These are phyloP conservation scores for Chamaecrista fasciculata DNA, from an alignment of 306 rosid species.

Conservation along the genomic window DNA sequence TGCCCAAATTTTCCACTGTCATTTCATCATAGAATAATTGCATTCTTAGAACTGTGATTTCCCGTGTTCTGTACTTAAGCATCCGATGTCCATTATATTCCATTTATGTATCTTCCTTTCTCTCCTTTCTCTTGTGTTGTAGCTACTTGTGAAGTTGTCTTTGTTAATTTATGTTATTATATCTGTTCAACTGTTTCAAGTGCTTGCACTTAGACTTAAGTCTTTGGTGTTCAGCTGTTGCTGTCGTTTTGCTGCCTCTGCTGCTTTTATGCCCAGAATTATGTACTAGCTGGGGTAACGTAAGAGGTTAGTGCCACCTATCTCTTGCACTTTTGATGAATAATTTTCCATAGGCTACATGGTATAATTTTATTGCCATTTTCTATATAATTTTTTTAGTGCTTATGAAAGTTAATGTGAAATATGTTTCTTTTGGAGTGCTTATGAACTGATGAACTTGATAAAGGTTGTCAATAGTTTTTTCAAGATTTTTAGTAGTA, in stretches of 20 bases:
- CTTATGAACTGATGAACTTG: background rate
- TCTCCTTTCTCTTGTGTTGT: background rate
- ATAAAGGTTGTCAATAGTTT: background rate
- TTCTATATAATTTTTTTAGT: background rate
- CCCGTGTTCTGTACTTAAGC: background rate
- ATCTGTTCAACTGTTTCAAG: background rate
- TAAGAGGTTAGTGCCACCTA: background rate
- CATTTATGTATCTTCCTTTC: background rate
- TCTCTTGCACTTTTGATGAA: background rate
- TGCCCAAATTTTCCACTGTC: too few species aligned
- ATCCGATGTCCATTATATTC: background rate
- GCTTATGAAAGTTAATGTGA: background rate
- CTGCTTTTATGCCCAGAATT: background rate
- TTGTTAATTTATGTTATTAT: background rate
- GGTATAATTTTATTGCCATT: background rate
- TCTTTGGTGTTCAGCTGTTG: constrained; percentile 11
- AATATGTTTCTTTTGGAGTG: background rate
- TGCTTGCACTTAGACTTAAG: constrained; percentile 1
- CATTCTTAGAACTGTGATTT: too few species aligned
- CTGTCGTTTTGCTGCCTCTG: constrained; percentile 6
- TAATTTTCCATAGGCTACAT: background rate
- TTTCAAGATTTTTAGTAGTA: background rate
- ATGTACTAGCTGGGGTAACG: background rate
- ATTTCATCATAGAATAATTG: too few species aligned
- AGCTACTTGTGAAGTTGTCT: constrained; percentile 4